phyloP scores from a whole-genome alignment of 768 basidiomycete genomes.

The Suillus discolor region DNA sequence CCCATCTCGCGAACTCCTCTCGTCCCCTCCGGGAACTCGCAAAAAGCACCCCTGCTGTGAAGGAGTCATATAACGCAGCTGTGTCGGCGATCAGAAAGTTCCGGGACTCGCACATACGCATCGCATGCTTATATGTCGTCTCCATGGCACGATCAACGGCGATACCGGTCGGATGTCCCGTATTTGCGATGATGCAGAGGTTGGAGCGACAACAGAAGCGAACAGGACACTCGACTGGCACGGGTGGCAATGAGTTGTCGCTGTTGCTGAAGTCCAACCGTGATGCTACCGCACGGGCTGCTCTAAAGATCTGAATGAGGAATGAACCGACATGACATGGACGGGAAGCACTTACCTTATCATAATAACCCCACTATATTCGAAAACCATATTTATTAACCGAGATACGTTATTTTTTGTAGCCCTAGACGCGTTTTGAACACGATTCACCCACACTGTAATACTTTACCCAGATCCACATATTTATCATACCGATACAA shows the following conservation, averaged over 20 bases:
- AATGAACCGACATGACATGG: not conserved
- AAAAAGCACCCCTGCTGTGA: slow-evolving; percentile 54
- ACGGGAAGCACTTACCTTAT: not conserved
- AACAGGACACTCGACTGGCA: slow-evolving; percentile 69
- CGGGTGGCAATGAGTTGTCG: slow-evolving; percentile 87
- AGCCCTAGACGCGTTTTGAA: slow-evolving; percentile 24
- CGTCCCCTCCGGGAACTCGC: slow-evolving; percentile 68
- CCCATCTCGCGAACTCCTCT: slow-evolving; percentile 59
- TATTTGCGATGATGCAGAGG: slow-evolving; percentile 55
- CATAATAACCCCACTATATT: slow-evolving; percentile 13
- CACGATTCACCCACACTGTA: slow-evolving; percentile 20
- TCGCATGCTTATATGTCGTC: slow-evolving; percentile 87
- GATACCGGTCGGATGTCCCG: slow-evolving; percentile 50
- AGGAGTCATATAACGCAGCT: slow-evolving; percentile 78
- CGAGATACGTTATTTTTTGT: slow-evolving; percentile 22
- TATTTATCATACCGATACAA: slow-evolving; percentile 1
- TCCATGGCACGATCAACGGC: slow-evolving; percentile 72
- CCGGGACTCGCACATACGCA: slow-evolving; percentile 86
- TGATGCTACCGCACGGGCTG: slow-evolving; percentile 77
- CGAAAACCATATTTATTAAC: slow-evolving; percentile 26
- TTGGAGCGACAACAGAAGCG: slow-evolving; percentile 44
- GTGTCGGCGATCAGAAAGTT: slow-evolving; percentile 80
- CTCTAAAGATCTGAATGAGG: slow-evolving; percentile 44
- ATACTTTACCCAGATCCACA: slow-evolving; percentile 10
- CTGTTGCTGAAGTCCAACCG: slow-evolving; percentile 85